Evolutionary conservation across 768 basidiomycete species (phyloP).

Genomic region (Serpula lacrymans): DNA sequence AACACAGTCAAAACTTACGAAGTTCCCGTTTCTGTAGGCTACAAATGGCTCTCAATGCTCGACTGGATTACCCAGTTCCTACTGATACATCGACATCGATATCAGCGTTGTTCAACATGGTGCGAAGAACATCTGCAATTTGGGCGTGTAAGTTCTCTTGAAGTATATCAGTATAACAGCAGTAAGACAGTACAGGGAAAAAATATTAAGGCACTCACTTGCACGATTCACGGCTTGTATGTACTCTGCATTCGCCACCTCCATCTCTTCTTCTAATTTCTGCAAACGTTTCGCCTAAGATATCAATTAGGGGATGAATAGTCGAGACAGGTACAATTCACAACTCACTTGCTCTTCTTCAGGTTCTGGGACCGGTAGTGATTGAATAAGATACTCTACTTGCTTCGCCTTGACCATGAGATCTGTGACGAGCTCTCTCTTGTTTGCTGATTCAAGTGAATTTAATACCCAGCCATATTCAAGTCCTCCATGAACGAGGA

Average conservation of each 20-base stretch:
- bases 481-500: not conserved
- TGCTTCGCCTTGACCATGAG: conserved; percentile 86
- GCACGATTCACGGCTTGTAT: conserved; percentile 66
- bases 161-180: not conserved
- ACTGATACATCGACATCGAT: conserved; percentile 22
- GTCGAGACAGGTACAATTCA: not conserved
- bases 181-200: not conserved
- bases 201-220: conserved; percentile 45
- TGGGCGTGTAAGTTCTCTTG: conserved; percentile 59
- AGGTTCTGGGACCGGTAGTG: conserved; percentile 72
- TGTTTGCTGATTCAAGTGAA: conserved; percentile 53
- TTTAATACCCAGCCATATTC: not conserved
- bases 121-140: conserved; percentile 53
- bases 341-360: conserved; percentile 67
- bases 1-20: no score
- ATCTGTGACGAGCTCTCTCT: conserved; percentile 80
- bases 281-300: conserved; percentile 63
- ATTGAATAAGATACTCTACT: conserved; percentile 79
- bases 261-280: conserved; percentile 67
- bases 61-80: no score
- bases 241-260: conserved; percentile 73
- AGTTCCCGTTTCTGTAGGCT: no score
- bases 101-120: conserved; percentile 57
- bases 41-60: no score
- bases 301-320: conserved; percentile 2